Evolutionary conservation across 768 basidiomycete genomes (phyloP).

Genomic region (Leccinellum rugosiceps): DNA sequence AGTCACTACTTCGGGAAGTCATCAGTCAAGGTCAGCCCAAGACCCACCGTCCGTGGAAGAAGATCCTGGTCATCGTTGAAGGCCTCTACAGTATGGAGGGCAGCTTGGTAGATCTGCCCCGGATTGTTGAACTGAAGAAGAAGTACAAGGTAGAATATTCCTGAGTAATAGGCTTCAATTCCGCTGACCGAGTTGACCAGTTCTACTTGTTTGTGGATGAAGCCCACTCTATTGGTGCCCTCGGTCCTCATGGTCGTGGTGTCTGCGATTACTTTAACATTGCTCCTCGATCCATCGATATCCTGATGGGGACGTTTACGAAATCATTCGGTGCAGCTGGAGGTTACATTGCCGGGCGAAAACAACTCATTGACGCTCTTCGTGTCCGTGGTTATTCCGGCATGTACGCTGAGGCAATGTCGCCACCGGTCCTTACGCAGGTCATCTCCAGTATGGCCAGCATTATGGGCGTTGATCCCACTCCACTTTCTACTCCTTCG

Average conservation of each 20-base stretch:
- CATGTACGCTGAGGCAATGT: conserved; percentile 85
- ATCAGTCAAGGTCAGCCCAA: conserved; percentile 98
- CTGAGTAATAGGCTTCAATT: conserved; percentile 10
- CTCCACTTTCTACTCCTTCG: conserved; percentile 32
- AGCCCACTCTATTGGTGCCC: conserved; percentile 94
- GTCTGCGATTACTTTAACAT: conserved; percentile 93
- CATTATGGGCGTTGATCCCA: conserved; percentile 79
- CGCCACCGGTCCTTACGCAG: conserved; percentile 89
- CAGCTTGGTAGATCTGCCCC: conserved; percentile 83
- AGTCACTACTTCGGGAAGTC: conserved; percentile 77
- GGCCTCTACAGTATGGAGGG: conserved; percentile 99
- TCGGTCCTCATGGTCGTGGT: conserved; percentile 93
- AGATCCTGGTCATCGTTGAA: conserved; percentile 92
- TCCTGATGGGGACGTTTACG: conserved; percentile 99
- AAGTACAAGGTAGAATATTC: conserved; percentile 77
- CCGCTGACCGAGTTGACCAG: conserved; percentile 37
- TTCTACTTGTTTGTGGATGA: conserved; percentile 97
- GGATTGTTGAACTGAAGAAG: conserved; percentile 80
- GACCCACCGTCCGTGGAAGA: conserved; percentile 99
- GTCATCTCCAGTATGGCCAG: conserved; percentile 90
- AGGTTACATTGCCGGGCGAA: conserved; percentile 89
- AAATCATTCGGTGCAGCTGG: conserved; percentile 93
- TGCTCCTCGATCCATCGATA: conserved; percentile 75
- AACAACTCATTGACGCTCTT: conserved; percentile 74
- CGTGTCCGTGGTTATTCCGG: conserved; percentile 80